These are phyloP conservation scores for Eucalyptus cloeziana DNA, from an alignment of 345 rosid genomes.

Conservation along the genomic window DNA sequence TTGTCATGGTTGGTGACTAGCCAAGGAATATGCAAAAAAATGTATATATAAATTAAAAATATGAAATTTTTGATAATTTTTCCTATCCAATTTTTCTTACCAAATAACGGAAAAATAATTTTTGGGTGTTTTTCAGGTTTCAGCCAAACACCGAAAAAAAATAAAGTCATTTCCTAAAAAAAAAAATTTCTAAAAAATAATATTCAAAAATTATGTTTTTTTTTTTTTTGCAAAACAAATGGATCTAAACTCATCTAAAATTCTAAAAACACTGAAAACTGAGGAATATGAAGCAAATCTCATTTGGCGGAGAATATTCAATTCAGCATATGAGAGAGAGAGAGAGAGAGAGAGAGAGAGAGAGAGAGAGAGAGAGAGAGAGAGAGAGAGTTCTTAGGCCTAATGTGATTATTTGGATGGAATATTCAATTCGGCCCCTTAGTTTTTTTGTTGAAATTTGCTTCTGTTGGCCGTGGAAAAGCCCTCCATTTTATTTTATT, in stretches of 20 bases:
- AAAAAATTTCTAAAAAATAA: too few species aligned
- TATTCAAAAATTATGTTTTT: too few species aligned
- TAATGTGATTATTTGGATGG: not conserved
- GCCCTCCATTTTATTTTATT: not conserved
- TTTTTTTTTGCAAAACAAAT: too few species aligned
- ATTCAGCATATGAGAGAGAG: not conserved
- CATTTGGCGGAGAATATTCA: not conserved
- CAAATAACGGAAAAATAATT: too few species aligned
- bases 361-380: too few species aligned
- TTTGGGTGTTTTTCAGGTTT: too few species aligned
- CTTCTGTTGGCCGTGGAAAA: not conserved
- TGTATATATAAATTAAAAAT: too few species aligned
- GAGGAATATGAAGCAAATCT: not conserved
- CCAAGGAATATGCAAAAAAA: too few species aligned
- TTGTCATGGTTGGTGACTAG: too few species aligned
- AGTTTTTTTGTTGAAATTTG: not conserved
- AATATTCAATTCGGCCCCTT: not conserved
- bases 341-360: not conserved
- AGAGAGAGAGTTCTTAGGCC: not conserved
- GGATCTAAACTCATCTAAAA: not conserved
- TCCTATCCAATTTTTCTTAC: too few species aligned
- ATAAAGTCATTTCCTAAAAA: too few species aligned
- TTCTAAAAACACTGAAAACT: not conserved
- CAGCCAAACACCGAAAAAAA: rapidly evolving
- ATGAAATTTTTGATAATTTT: too few species aligned